Evolutionary conservation across 1,284 basidiomycete species (phyloP).

Genomic region (Ganoderma leucocontextum): DNA sequence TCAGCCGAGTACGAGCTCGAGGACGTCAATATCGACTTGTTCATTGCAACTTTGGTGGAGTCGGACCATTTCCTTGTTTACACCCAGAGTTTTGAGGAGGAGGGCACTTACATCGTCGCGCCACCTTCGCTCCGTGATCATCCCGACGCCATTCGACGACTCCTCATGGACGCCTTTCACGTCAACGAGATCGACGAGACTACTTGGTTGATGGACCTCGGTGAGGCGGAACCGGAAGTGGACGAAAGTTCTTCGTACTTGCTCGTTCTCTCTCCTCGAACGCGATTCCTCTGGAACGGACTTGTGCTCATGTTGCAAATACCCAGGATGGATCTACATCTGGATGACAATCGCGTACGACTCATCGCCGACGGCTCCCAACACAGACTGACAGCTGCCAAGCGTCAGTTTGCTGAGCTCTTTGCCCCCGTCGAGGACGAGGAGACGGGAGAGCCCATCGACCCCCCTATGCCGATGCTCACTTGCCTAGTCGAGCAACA

Average conservation of each 20-base stretch:
- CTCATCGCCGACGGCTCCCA: constrained; percentile 91
- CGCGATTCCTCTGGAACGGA: constrained; percentile 95
- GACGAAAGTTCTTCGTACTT: constrained; percentile 77
- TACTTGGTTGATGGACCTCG: constrained; percentile 58
- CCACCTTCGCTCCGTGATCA: constrained; percentile 85
- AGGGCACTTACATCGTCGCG: constrained; percentile 95
- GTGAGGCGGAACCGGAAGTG: constrained; percentile 58
- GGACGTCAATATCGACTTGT: constrained; percentile 78
- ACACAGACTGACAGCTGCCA: constrained; percentile 78
- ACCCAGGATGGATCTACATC: constrained; percentile 77
- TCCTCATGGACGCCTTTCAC: constrained; percentile 88
- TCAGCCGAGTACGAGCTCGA: constrained; percentile 94
- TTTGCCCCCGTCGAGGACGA: constrained; percentile 71
- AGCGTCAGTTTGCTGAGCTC: constrained; percentile 78
- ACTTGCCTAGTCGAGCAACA: constrained; percentile 84
- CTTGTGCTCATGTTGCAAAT: constrained; percentile 81
- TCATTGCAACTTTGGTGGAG: constrained; percentile 85
- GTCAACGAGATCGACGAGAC: constrained; percentile 71
- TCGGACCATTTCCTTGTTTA: constrained; percentile 97
- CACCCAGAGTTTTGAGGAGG: constrained; percentile 88
- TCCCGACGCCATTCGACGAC: constrained; percentile 83
- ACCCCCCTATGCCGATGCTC: constrained; percentile 53
- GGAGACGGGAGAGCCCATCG: constrained; percentile 53
- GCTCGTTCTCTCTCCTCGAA: constrained; percentile 87
- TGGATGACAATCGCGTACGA: constrained; percentile 85